These are phyloP conservation scores for Penicillium sp. DNA, from an alignment of 2,329 filamentous ascomycete species.

Conservation along the genomic window DNA sequence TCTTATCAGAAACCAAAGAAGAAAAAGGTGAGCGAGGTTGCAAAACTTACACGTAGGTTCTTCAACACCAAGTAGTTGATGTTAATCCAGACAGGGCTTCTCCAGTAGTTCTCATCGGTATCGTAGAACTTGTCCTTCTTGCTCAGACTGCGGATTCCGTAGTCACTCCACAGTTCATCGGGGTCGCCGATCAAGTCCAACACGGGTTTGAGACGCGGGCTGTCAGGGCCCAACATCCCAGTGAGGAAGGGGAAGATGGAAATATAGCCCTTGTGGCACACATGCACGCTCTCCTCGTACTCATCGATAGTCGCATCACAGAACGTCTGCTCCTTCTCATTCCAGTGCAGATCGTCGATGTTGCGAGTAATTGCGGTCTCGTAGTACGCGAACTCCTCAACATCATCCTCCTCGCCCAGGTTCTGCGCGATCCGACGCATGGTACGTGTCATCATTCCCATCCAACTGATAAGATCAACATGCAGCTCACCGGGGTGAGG, in stretches of 20 bases:
- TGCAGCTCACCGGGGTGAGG: conserved; percentile 96
- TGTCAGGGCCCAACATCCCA: conserved; percentile 73
- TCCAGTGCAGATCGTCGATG: conserved; percentile 93
- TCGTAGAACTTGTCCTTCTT: conserved; percentile 80
- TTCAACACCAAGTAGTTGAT: conserved; percentile 88
- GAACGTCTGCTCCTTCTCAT: conserved; percentile 74
- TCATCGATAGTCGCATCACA: conserved; percentile 95
- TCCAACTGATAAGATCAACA: conserved; percentile 92
- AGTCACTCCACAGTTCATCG: conserved; percentile 83
- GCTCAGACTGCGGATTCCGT: conserved; percentile 88
- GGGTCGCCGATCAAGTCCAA: conserved; percentile 78
- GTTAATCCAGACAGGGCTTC: conserved; percentile 91
- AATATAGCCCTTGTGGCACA: conserved; percentile 97
- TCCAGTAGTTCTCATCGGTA: conserved; percentile 96
- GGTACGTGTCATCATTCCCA: conserved; percentile 93
- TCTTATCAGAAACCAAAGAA: conserved; percentile 13
- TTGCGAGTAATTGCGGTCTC: conserved; percentile 79
- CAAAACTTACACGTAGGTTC: conserved; percentile 69
- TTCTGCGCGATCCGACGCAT: conserved; percentile 76
- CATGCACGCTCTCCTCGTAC: conserved; percentile 83
- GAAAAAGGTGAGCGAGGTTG: no score
- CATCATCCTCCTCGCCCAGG: conserved; percentile 76
- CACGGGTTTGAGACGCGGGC: conserved; percentile 71
- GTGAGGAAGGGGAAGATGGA: conserved; percentile 90
- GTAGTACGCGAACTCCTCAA: conserved; percentile 68